Base-by-base conservation (phyloP, 495 filamentous ascomycete genomes). In the Rusavskia elegans region DNA sequence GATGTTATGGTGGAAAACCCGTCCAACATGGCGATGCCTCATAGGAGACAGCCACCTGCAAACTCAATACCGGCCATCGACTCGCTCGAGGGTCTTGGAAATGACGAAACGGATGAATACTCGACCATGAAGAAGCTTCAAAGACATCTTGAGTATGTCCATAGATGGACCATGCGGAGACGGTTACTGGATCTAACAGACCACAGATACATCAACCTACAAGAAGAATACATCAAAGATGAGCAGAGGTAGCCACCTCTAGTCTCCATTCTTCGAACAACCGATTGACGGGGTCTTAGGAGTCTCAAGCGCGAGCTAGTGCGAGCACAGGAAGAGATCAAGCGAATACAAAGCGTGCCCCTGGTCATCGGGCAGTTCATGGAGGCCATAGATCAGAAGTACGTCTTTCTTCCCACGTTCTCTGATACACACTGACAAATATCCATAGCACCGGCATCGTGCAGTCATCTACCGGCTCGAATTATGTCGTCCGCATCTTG, bases 221-320 rank as follows among this genome's bases (percentile, higher is more conserved):
- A 98, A 70, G 92, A 98, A 71, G 93, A 98, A 66, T 98, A 97
- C 71, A 98, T 98, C 78, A 98, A 98, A 73, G 93, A 98, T 77
- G 92, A 98, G 75, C 92, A 98, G 69, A 81, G 89, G 87, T 85
- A 77, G 41, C 66, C 21, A 27, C 44, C 9, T 20, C 13, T 7
- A 35, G 9, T 41, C n/a, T 7, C n/a, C 8, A 29, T 39, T 45
- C 49, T 30, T 19, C 5, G 20, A 25, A 27, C 21, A 25, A 27
- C 27, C 1, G 51, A 7, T 51, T 57, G 36, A 49, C 53, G 6
- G 2, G 2, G 13, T 25, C 45, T 52, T 58, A 93, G 89, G 73
- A 95, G 88, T 70, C 71, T 98, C 64, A 98, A 98, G 74, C 78
- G 93, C 58, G 92, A 98, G 71, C 79, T 98, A 30, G 90, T 98